These are phyloP conservation scores for Trichosporon sp. DNA, from an alignment of 1,284 basidiomycete species.

Conservation along the genomic window DNA sequence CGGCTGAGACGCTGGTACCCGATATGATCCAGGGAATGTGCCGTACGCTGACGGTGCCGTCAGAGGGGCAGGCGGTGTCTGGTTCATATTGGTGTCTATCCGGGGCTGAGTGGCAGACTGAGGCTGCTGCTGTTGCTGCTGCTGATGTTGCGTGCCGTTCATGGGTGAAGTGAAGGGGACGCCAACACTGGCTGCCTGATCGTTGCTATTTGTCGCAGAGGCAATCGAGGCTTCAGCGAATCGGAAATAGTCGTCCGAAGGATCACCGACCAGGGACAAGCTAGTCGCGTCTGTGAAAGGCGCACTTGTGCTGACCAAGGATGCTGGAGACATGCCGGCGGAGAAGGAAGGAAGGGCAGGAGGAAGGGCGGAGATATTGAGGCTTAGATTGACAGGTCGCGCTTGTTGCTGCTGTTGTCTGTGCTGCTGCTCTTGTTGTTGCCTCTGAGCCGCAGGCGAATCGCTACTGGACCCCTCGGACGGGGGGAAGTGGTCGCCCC, in stretches of 20 bases:
- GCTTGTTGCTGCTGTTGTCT: background rate
- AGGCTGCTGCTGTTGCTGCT: slow-evolving; percentile 6
- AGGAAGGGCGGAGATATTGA: slow-evolving; percentile 32
- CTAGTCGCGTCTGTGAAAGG: slow-evolving; percentile 30
- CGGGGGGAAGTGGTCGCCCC: slow-evolving; percentile 41
- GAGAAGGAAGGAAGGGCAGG: slow-evolving; percentile 18
- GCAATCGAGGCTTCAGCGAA: slow-evolving; percentile 25
- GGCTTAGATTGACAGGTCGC: slow-evolving; percentile 35
- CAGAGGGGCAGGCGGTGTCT: slow-evolving; percentile 1
- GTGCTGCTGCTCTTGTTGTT: background rate
- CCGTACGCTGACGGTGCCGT: slow-evolving; percentile 9
- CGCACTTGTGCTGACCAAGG: slow-evolving; percentile 31
- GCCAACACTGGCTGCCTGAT: background rate
- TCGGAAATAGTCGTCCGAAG: slow-evolving; percentile 38
- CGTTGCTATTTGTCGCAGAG: background rate
- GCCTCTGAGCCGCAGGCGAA: slow-evolving; percentile 11
- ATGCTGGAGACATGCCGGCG: slow-evolving; percentile 28
- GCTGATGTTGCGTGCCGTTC: background rate
- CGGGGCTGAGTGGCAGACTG: background rate
- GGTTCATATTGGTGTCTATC: slow-evolving; percentile 11
- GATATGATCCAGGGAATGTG: slow-evolving; percentile 17
- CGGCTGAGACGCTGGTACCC: slow-evolving; percentile 41
- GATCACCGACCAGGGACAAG: slow-evolving; percentile 18
- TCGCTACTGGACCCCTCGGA: slow-evolving; percentile 26
- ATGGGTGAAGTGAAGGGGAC: background rate